Conservation (phyloP, 495 filamentous ascomycete genomes). For the Daldinia vernicosa region DNA sequence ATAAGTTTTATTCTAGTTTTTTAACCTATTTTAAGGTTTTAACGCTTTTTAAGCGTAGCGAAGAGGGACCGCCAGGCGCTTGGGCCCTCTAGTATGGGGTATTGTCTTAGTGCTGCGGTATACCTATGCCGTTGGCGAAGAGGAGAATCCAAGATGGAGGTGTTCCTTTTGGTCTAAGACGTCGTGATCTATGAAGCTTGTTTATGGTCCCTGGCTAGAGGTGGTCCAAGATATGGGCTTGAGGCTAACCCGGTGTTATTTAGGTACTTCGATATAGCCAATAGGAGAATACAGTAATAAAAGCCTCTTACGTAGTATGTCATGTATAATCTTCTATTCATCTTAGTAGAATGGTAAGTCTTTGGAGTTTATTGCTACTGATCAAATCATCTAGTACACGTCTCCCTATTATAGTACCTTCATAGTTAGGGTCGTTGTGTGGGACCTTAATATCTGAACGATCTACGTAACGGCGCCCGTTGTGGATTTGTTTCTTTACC, state of each 20-base stretch:
- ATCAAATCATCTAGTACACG: not conserved
- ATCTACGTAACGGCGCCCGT: slow-evolving; percentile 12
- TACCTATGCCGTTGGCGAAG: not conserved
- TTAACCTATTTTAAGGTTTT: too few relatives aligned
- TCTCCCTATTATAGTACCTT: not conserved
- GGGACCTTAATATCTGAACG: slow-evolving; percentile 8
- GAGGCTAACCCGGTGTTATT: not conserved
- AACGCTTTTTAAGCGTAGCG: too few relatives aligned
- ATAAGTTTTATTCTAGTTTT: too few relatives aligned
- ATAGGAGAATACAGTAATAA: too few relatives aligned
- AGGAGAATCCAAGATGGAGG: too few relatives aligned
- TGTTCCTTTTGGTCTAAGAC: not conserved
- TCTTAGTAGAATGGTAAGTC: not conserved
- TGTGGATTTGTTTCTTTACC: slow-evolving; percentile 7
- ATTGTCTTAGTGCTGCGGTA: not conserved
- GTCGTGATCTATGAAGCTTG: not conserved
- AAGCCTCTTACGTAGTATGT: too few relatives aligned
- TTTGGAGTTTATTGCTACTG: not conserved
- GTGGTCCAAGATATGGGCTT: not conserved
- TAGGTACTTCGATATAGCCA: too few relatives aligned
- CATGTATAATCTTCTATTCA: too few relatives aligned
- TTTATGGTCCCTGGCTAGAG: not conserved
- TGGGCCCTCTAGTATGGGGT: too few relatives aligned
- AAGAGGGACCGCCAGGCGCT: too few relatives aligned
- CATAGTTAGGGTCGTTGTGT: not conserved